These are phyloP conservation scores for Thielaviopsis ethacetica DNA, from an alignment of 2,329 filamentous ascomycete species.

Conservation along the genomic window DNA sequence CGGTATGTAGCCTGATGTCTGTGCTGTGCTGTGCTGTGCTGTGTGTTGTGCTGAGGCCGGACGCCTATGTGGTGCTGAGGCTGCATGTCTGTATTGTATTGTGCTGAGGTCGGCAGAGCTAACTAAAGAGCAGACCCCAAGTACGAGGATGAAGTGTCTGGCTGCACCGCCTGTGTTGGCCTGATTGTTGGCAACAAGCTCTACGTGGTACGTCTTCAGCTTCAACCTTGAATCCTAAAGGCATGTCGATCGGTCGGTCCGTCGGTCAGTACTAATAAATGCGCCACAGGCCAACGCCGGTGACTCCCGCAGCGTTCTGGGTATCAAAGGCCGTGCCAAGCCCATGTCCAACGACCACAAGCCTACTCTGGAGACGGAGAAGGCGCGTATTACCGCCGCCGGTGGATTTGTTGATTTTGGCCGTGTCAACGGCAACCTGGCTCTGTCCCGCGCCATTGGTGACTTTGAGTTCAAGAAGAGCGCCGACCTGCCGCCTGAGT, in stretches of 20 bases:
- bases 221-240: too few relatives aligned
- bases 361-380: constrained; percentile 95
- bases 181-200: constrained; percentile 84
- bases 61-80: too few relatives aligned
- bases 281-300: constrained; percentile 75
- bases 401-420: constrained; percentile 98
- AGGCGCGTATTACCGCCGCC: constrained; percentile 85
- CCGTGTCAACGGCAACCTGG: constrained; percentile 94
- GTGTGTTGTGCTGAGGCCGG: background rate
- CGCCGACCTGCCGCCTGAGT: constrained; percentile 88
- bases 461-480: constrained; percentile 99
- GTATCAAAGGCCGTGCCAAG: constrained; percentile 93
- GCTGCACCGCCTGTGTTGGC: constrained; percentile 87
- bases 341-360: constrained; percentile 99
- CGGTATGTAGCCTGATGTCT: constrained; percentile 38
- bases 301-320: constrained; percentile 86
- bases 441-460: constrained; percentile 88
- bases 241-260: too few relatives aligned
- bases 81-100: background rate
- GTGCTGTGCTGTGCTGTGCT: background rate
- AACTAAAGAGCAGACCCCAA: constrained; percentile 53
- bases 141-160: constrained; percentile 95
- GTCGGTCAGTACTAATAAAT: constrained; percentile 10
- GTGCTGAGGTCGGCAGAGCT: background rate
- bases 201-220: constrained; percentile 64